phyloP scores from a whole-genome alignment of 2,329 filamentous ascomycete genomes.

The Grosmannia clavigera region DNA sequence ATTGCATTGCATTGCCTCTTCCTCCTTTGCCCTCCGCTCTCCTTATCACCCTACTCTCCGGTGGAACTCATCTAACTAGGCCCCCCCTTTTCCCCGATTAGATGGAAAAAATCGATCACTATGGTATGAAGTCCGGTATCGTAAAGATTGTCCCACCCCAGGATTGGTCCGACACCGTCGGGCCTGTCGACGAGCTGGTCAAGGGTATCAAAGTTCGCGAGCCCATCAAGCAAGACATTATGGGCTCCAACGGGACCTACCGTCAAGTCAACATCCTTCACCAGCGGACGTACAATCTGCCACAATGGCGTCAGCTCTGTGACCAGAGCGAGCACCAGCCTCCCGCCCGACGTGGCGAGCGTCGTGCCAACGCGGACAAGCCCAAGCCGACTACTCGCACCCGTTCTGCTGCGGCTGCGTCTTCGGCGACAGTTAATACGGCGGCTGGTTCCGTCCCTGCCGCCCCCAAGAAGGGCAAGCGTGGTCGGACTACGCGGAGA shows the following conservation, averaged over 20 bases:
- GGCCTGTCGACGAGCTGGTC: slow-evolving; percentile 68
- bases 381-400: slow-evolving; percentile 29
- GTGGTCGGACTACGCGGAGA: slow-evolving; percentile 17
- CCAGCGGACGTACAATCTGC: slow-evolving; percentile 88
- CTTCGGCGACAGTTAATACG: neutral
- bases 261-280: slow-evolving; percentile 96
- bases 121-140: slow-evolving; percentile 96
- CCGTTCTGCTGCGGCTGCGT: slow-evolving; percentile 21
- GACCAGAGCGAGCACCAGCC: slow-evolving; percentile 94
- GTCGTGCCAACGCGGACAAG: slow-evolving; percentile 49
- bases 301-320: slow-evolving; percentile 88
- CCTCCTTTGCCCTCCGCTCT: neutral
- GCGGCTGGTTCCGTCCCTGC: neutral
- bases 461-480: slow-evolving; percentile 14
- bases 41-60: neutral
- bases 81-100: slow-evolving; percentile 16
- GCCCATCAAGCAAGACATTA: slow-evolving; percentile 96
- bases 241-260: slow-evolving; percentile 88
- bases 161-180: slow-evolving; percentile 81
- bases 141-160: slow-evolving; percentile 88
- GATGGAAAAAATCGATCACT: slow-evolving; percentile 76
- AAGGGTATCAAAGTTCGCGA: slow-evolving; percentile 92
- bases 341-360: slow-evolving; percentile 76
- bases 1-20: neutral
- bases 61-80: neutral